phyloP scores from a whole-genome alignment of 1,284 basidiomycete species.

The Moesziomyces antarcticus region DNA sequence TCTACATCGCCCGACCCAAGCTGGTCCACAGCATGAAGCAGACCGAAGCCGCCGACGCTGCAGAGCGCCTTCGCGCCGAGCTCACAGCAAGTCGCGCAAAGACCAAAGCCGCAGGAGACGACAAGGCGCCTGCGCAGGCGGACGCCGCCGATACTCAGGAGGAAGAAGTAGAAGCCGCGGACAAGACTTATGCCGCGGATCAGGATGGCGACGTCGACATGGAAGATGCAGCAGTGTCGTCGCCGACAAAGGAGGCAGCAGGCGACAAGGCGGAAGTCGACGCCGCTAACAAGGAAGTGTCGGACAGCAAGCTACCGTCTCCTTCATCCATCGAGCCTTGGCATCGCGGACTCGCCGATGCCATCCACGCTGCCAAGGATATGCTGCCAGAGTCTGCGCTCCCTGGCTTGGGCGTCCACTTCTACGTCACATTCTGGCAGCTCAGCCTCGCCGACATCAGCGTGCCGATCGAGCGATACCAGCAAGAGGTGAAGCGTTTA shows the following conservation, averaged over 20 bases:
- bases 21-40: conserved; percentile 52
- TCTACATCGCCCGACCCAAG: conserved; percentile 61
- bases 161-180: not conserved
- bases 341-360: conserved; percentile 58
- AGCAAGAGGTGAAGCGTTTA: conserved; percentile 59
- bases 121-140: not conserved
- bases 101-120: conserved; percentile 17
- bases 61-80: conserved; percentile 45
- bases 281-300: not conserved
- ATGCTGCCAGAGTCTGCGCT: conserved; percentile 49
- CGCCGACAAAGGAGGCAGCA: conserved; percentile 2
- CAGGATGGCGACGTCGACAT: conserved; percentile 35
- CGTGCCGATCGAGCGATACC: conserved; percentile 67
- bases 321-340: conserved; percentile 25
- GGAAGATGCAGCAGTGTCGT: conserved; percentile 23
- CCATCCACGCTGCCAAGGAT: conserved; percentile 43
- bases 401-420: conserved; percentile 51
- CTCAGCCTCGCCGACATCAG: conserved; percentile 60
- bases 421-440: conserved; percentile 68
- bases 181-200: not conserved
- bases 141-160: not conserved
- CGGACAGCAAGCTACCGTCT: not conserved
- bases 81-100: conserved; percentile 49
- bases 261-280: not conserved
- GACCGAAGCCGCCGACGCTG: conserved; percentile 45